Percentiles rank a stretch among this genome's conserved stretches.
phyloP scores from a whole-genome alignment of 495 filamentous ascomycete genomes.

The Podospora tetraspora region DNA sequence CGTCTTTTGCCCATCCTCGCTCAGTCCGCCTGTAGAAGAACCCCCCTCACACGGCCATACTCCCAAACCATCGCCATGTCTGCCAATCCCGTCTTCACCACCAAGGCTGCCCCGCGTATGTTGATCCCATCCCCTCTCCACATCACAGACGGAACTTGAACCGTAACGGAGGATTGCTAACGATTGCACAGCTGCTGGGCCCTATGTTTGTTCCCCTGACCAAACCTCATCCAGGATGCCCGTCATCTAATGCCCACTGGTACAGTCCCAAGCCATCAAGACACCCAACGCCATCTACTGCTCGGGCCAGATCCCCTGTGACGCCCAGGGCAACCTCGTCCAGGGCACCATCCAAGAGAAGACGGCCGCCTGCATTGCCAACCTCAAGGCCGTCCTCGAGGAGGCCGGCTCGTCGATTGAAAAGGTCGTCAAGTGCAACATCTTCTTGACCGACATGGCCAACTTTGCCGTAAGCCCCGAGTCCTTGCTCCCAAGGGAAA shows the following conservation, averaged over 20 bases:
- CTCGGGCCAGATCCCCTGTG: conserved; percentile 88
- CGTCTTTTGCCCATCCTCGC: conserved; percentile 15
- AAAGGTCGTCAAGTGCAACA: conserved; percentile 74
- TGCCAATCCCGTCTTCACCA: conserved; percentile 45
- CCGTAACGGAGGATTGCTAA: conserved; percentile 1
- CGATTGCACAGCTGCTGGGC: conserved; percentile 44
- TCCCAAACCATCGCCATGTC: conserved; percentile 36
- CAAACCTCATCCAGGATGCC: neutral
- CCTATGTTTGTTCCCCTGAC: conserved; percentile 43
- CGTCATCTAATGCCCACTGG: conserved; percentile 10
- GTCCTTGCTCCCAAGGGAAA: no score
- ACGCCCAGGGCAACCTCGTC: conserved; percentile 66
- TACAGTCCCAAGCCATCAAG: conserved; percentile 81
- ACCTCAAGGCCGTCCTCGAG: conserved; percentile 70
- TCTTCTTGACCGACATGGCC: conserved; percentile 77
- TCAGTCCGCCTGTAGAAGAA: conserved; percentile 6
- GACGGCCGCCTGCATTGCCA: conserved; percentile 68
- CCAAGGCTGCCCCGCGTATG: conserved; percentile 49
- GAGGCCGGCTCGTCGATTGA: conserved; percentile 70
- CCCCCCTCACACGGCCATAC: conserved; percentile 11
- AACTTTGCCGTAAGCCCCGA: conserved; percentile 55
- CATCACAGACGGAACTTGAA: neutral
- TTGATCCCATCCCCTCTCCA: conserved; percentile 6
- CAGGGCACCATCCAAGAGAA: conserved; percentile 70
- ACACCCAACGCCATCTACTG: conserved; percentile 80